Base-by-base conservation (phyloP, 1,139 yeast genomes). In the Yamadazyma dendronema region DNA sequence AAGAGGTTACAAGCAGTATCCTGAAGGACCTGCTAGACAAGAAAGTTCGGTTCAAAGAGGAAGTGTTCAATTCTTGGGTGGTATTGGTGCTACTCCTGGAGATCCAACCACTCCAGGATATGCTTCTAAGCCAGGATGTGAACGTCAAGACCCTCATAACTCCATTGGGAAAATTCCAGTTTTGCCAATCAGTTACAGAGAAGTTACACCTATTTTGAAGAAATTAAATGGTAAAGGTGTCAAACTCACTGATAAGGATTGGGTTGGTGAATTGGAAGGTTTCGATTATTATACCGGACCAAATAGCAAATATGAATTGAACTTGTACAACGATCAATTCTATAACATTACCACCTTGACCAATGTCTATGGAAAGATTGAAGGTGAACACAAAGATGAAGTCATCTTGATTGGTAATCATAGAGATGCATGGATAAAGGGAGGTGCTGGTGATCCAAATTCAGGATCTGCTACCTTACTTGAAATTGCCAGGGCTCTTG, bases 101-200 rank as follows among this genome's bases (percentile, higher is more conserved):
- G 96, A 89, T 54, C 96, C 96, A 29, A 80, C 95, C 2, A 84
- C 95, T 3, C 95, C 95, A 15, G 92, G 92, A 0, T 81, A 79
- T 50, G 81, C 94, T 4, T 80, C 88, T 30, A 81, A 77, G 43
- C 72, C 77, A 3, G 81, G 70, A 16, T 71, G 53, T n/a, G 65
- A 59, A 28, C 62, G 76, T 38, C 43, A 59, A 38, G 74, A 68
- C 35, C 77, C 77, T 1, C 60, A 67, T 43, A 43, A 42, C 15
- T 61, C 69, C 30, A 71, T 66, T 40, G 73, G 73, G 2, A 59
- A 50, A 39, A 84, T 71, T 31, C 77, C 77, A 3, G 75, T 57
- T 3, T 65, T 71, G 38, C 75, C 77, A 5, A 66, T 71, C 32
- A 65, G 73, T 9, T 68, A 68, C 50, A 61, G 75, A 35, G 77